Conservation (phyloP, 2,329 filamentous ascomycete genomes). For the Ophiocordyceps camponoti-rufipedis region DNA sequence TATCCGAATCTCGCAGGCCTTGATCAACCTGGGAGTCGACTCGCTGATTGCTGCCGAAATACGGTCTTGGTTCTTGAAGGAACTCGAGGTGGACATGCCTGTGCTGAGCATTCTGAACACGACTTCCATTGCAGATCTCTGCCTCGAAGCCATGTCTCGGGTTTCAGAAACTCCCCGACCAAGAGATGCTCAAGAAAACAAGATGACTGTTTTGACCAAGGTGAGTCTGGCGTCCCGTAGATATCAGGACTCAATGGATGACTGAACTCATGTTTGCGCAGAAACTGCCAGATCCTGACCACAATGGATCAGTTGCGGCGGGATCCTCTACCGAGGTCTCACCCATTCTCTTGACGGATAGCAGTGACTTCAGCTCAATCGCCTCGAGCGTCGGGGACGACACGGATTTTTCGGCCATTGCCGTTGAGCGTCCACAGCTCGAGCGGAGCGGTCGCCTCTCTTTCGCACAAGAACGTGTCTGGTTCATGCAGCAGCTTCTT, state of each 20-base stretch:
- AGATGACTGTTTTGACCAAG: background rate
- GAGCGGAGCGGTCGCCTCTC: constrained; percentile 13
- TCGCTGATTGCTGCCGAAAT: constrained; percentile 17
- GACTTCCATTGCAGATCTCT: constrained; percentile 4
- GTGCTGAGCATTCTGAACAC: constrained; percentile 19
- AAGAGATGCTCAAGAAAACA: background rate
- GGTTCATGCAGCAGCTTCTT: constrained; percentile 16
- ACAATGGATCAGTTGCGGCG: background rate
- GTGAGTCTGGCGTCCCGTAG: background rate
- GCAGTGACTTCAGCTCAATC: background rate
- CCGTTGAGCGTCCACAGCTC: background rate
- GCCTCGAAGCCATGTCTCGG: constrained; percentile 1
- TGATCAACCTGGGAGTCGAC: constrained; percentile 10
- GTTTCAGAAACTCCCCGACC: background rate
- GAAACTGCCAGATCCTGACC: background rate
- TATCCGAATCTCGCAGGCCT: background rate
- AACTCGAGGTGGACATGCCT: constrained; percentile 22
- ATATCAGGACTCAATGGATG: background rate
- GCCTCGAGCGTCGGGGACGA: background rate
- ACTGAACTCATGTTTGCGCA: background rate
- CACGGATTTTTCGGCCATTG: background rate
- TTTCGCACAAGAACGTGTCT: constrained; percentile 21
- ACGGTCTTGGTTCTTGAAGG: constrained; percentile 29
- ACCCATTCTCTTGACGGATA: background rate
- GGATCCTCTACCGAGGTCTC: background rate